Conservation (phyloP, 306 rosid genomes). For the Fagus sylvatica region DNA sequence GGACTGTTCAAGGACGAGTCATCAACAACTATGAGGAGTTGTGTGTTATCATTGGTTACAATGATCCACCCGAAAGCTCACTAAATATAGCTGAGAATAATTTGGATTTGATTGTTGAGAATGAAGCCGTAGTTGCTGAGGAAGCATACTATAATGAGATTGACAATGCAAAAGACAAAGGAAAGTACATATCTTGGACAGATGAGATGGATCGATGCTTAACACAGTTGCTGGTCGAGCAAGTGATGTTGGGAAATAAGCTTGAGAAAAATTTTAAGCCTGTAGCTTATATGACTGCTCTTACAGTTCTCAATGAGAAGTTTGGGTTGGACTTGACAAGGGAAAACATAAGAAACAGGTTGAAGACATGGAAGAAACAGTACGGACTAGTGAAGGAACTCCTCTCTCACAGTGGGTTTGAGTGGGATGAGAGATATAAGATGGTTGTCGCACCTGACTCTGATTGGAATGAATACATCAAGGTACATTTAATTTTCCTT, state of each 20-base stretch:
- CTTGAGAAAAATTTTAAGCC: slow-evolving; percentile 50
- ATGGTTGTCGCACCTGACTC: slow-evolving; percentile 48
- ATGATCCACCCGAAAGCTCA: slow-evolving; percentile 42
- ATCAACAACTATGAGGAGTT: slow-evolving; percentile 50
- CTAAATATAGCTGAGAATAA: slow-evolving; percentile 25
- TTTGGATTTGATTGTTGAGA: slow-evolving; percentile 33
- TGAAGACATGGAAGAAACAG: slow-evolving; percentile 53
- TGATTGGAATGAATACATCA: slow-evolving; percentile 45
- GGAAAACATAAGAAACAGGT: slow-evolving; percentile 47
- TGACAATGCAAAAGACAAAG: slow-evolving; percentile 34
- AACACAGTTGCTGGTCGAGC: slow-evolving; percentile 44
- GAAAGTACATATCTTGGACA: slow-evolving; percentile 44
- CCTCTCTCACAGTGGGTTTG: slow-evolving; percentile 47
- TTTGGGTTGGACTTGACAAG: slow-evolving; percentile 43
- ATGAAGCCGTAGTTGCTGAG: slow-evolving; percentile 38
- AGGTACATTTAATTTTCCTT: slow-evolving; percentile 38
- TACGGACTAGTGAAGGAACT: slow-evolving; percentile 42
- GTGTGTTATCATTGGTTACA: slow-evolving; percentile 43
- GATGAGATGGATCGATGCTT: slow-evolving; percentile 57
- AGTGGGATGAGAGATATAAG: slow-evolving; percentile 52
- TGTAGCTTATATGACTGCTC: slow-evolving; percentile 44
- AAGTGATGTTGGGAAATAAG: slow-evolving; percentile 54
- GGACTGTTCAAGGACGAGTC: slow-evolving; percentile 46
- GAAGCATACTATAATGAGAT: slow-evolving; percentile 32
- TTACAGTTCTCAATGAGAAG: slow-evolving; percentile 46